Evolutionary conservation across 2,329 filamentous ascomycete genomes (phyloP), one percentile per base, ranked within the genome.

Genomic region (Cladophialophora bantiana): DNA sequence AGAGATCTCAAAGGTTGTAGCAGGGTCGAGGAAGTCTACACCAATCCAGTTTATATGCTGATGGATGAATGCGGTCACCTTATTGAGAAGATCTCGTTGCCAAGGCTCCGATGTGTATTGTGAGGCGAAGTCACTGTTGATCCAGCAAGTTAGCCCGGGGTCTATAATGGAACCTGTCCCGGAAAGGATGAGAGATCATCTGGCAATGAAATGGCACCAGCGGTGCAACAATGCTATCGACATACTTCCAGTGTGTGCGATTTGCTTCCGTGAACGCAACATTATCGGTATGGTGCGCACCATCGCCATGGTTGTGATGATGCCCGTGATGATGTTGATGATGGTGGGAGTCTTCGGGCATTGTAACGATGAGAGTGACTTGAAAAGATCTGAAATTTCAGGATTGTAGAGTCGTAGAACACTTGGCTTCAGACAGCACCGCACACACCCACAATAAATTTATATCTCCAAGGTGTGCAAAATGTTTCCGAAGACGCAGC

Each of bases 211-310:
- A 15, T 3, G 20, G 15, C 26, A 26, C 26, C 26, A 3, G 26
- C 26, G 26, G 40, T 10, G 59, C 9, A 34, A 53, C 31, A 58
- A 50, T 34, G 20, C 26, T 12, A 40, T 32, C n/a, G 38, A 68
- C 71, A 52, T 65, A 72, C 69, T 73, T 67, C 69, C 69, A 73
- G 61, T 70, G 68, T 54, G 61, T 48, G 26, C 68, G 57, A 53
- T 73, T 73, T n/a, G 50, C 56, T 52, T 71, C 69, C 4, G 70
- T 68, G 57, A 72, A 70, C 4, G 69, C 62, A 32, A 60, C 64
- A 35, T 55, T 48, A 35, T 69, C 58, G 15, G 52, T 48, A 42
- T 59, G 57, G 18, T 63, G 60, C 15, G 54, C 36, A 31, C 45
- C 36, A 31, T 64, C 52, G 6, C 12, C 53, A 52, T 70, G 66